Conservation (phyloP, 768 basidiomycete species). For the Lentinus brumalis region DNA sequence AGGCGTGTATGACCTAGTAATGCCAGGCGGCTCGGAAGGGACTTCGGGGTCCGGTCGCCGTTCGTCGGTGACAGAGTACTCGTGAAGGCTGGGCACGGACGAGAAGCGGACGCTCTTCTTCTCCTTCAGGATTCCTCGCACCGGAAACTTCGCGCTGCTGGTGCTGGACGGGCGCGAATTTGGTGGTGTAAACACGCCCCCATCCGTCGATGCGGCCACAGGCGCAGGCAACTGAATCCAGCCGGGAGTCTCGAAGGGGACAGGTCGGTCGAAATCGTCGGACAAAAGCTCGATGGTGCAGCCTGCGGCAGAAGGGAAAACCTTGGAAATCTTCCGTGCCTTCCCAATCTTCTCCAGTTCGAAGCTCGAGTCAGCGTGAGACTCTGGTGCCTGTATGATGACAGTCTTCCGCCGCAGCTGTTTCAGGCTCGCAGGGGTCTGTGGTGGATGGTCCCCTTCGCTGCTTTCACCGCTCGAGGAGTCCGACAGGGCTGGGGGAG, state of each 20-base stretch:
- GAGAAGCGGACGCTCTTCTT: slow-evolving; percentile 43
- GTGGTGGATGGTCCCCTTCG: not conserved
- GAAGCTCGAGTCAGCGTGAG: not conserved
- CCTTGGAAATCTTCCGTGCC: not conserved
- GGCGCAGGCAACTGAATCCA: slow-evolving; percentile 21
- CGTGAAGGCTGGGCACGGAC: slow-evolving; percentile 21
- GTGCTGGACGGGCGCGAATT: slow-evolving; percentile 25
- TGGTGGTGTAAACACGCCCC: slow-evolving; percentile 17
- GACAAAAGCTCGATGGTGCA: not conserved
- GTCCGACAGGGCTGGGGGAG: not conserved
- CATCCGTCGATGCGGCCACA: slow-evolving; percentile 14
- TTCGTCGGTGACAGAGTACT: slow-evolving; percentile 13
- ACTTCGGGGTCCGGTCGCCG: not conserved
- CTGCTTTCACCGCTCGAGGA: not conserved
- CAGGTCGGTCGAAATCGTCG: slow-evolving; percentile 15
- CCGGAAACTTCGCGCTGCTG: slow-evolving; percentile 29
- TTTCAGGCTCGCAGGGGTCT: slow-evolving; percentile 3
- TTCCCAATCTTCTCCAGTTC: not conserved
- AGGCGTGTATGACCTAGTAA: not conserved
- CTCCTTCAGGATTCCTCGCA: slow-evolving; percentile 42
- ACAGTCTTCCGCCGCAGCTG: slow-evolving; percentile 30
- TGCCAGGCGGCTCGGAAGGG: not conserved
- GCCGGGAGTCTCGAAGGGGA: slow-evolving; percentile 25
- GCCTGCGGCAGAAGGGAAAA: not conserved
- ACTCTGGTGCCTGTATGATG: slow-evolving; percentile 31